Percentiles rank a stretch among this genome's conserved stretches.
These are phyloP conservation scores for Pelargonium myrrhifolium DNA, from an alignment of 441 rosid species.

Conservation along the genomic window DNA sequence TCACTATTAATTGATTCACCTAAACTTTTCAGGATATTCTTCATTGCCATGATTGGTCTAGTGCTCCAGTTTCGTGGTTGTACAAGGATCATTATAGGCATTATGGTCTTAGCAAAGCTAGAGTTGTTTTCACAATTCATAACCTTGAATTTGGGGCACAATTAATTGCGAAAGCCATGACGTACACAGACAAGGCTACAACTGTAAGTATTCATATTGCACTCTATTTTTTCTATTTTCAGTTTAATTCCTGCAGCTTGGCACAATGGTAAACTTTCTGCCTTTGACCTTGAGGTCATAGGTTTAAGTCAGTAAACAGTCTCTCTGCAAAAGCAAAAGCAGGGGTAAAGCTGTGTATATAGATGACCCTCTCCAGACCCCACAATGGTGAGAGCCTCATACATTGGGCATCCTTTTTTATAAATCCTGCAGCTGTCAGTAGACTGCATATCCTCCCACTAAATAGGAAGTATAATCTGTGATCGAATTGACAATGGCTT, in stretches of 20 bases:
- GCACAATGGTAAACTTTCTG: too few species aligned
- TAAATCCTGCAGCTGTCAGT: background rate
- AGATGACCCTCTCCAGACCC: too few species aligned
- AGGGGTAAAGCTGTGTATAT: too few species aligned
- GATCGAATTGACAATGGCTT: too few species aligned
- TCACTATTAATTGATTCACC: constrained; percentile 14
- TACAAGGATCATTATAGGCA: constrained; percentile 75
- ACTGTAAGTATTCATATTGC: constrained; percentile 44
- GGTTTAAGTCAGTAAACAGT: background rate
- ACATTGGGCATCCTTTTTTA: too few species aligned
- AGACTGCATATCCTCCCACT: too few species aligned
- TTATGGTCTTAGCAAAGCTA: constrained; percentile 74
- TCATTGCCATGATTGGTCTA: constrained; percentile 98
- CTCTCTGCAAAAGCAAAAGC: too few species aligned
- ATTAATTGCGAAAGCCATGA: constrained; percentile 76
- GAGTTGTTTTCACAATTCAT: constrained; percentile 86
- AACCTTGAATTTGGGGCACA: constrained; percentile 82
- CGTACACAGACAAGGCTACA: constrained; percentile 74
- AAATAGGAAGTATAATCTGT: too few species aligned
- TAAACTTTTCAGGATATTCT: constrained; percentile 67
- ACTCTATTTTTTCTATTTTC: constrained; percentile 7
- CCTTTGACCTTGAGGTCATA: too few species aligned
- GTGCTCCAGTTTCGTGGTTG: constrained; percentile 87
- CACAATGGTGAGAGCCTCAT: too few species aligned
- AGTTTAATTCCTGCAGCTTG: background rate